phyloP scores from a whole-genome alignment of 2,329 filamentous ascomycete species.

The Trichoderma hamatum region DNA sequence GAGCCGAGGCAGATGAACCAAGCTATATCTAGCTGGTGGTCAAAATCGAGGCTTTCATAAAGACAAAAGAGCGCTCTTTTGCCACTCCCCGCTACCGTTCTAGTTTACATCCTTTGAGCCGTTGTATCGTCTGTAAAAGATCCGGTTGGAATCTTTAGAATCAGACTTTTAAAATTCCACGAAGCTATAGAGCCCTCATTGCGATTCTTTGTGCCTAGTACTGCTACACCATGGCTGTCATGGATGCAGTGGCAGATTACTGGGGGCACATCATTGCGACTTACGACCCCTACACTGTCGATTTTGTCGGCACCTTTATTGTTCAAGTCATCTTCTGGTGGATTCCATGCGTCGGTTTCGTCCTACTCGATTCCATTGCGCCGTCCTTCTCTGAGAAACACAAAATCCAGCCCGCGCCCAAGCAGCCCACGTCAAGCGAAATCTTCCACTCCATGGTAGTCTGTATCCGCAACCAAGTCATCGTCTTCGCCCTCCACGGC shows the following conservation, averaged over 20 bases:
- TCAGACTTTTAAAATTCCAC: no score
- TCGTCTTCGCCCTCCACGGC: conserved; percentile 42
- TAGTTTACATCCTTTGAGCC: neutral
- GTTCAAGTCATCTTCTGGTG: conserved; percentile 52
- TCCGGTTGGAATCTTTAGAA: neutral
- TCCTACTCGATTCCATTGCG: conserved; percentile 47
- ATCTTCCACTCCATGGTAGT: conserved; percentile 48
- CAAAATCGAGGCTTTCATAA: neutral
- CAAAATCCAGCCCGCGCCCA: conserved; percentile 57
- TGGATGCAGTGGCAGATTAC: neutral
- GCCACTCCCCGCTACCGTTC: neutral
- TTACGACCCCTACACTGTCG: conserved; percentile 41
- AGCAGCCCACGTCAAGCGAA: conserved; percentile 52
- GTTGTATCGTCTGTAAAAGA: neutral
- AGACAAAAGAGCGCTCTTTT: neutral
- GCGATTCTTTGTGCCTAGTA: no score
- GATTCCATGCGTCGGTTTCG: conserved; percentile 48
- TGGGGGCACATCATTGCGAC: conserved; percentile 34
- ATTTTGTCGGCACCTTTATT: conserved; percentile 45
- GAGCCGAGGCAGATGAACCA: conserved; percentile 21
- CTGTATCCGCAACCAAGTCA: conserved; percentile 52
- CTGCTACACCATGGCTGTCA: neutral
- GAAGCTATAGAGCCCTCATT: neutral
- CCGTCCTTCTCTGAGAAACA: conserved; percentile 54
- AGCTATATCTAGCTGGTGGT: neutral